Base-by-base conservation (phyloP, 2,329 filamentous ascomycete genomes). In the Ophiocordyceps sinensis region DNA sequence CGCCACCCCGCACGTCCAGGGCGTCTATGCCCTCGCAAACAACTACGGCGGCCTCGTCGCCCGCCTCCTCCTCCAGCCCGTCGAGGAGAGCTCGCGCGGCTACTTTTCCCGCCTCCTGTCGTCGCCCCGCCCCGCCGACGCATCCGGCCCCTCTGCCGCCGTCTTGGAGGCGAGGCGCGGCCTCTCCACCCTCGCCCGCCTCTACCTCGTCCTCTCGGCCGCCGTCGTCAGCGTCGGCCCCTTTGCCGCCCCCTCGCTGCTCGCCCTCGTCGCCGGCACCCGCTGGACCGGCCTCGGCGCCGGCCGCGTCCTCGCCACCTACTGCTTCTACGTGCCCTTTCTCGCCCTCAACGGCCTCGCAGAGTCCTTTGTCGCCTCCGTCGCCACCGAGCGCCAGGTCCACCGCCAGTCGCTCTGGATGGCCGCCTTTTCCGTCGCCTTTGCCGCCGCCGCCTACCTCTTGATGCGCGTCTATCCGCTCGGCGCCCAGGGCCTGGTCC, bases 11-110 rank as follows among this genome's bases (percentile, higher is more conserved):
- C 69, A 77, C 35, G 82, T 88, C 5, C 91, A 96, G 64, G 91
- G 91, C 13, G 79, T 86, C 30, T 98, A 96, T 55, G 86, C 88
- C 0, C 71, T 98, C 5, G 91, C 89, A 40, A 87, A 87, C 52
- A 98, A 96, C 60, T 98, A 91, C 57, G 91, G 91, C 19, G 85
- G 88, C 3, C 73, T 98, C 0, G 66, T 94, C 26, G 91, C 91
- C 0, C 77, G 91, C 3, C 76, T 96, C 47, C 66, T 98, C 39
- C 89, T 98, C 58, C 91, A 96, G 54, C 93, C 91, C 8, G 77
- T 98, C 44, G 91, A 98, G 60, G 93, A 98, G 61, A 89, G 82
- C 57, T 88, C 83, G 47, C 81, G 93, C 32, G 87, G 81, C 54
- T 79, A 94, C 55, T 95, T 96, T 45, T 88, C 86, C 40, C 82